Evolutionary conservation across 2,329 filamentous ascomycete genomes (phyloP), one percentile per base, ranked within the genome.

Genomic region (Xylogone sp.): DNA sequence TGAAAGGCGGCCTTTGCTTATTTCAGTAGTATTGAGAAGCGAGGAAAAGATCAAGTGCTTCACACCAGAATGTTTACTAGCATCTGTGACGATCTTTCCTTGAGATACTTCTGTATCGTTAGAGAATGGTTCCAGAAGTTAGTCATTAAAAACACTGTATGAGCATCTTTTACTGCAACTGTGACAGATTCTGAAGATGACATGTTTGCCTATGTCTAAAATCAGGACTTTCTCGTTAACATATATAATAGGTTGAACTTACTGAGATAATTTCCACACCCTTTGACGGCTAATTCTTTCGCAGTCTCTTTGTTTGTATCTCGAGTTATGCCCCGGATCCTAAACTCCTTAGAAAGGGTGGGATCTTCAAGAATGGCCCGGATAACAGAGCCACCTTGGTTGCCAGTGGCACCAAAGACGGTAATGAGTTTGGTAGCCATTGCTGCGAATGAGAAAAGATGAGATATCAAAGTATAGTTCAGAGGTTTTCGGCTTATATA

Each of bases 121-220:
- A 58, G 70, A 55, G 59, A 67, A 53, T 50, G 65, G 66, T 52
- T 59, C 45, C 53, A 51, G 50, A 52, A 61, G 39, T 61, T 56
- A 8, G 75, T 79, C 51, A 80, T 71, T 10, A 67, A 59, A 62
- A 79, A 81, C 22, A 78, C 70, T 1, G 74, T 74, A 53, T 79
- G 71, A 2, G 70, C 24, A 67, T 70, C 42, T 24, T 54, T 56
- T 19, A 62, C 19, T 4, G 53, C 58, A 18, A 19, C 20, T 43
- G 62, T 53, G 16, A 78, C 66, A 4, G 65, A 67, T 3, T 56
- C 55, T 4, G 65, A 61, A 29, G 75, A 69, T 47, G 71, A 65
- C n/a, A 76, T 62, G 18, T 78, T 70, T 2, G 70, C 59, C 56
- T 59, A 19, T 10, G 24, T 27, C 24, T 27, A 0, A 21, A 45